These are phyloP conservation scores for Fragosphaeria purpurea DNA, from an alignment of 2,329 filamentous ascomycete genomes.

Conservation along the genomic window DNA sequence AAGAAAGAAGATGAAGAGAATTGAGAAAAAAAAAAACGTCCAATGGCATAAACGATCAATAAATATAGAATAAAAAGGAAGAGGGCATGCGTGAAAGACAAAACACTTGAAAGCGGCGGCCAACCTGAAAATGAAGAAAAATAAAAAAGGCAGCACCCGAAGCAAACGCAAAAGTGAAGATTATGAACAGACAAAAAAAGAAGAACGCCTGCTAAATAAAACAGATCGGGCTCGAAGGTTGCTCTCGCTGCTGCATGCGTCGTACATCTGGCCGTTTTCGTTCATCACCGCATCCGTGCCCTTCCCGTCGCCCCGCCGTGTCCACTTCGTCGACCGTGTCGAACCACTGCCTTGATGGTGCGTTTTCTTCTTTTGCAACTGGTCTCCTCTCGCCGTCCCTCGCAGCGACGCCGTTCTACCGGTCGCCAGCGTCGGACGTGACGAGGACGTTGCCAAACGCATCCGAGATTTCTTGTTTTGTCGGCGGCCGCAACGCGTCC, in stretches of 20 bases:
- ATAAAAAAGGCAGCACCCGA: neutral
- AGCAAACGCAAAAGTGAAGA: neutral
- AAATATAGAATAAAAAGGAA: neutral
- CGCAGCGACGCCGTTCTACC: slow-evolving; percentile 3
- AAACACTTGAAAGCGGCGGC: neutral
- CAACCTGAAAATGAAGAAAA: neutral
- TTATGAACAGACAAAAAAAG: neutral
- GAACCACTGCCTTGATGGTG: neutral
- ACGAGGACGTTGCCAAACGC: slow-evolving; percentile 49
- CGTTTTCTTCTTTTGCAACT: too few relatives aligned
- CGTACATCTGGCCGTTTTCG: neutral
- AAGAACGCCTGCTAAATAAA: slow-evolving; percentile 6
- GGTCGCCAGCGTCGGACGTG: slow-evolving; percentile 4
- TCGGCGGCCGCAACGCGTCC: slow-evolving; percentile 31
- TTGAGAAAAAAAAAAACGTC: too few relatives aligned
- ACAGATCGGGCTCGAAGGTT: slow-evolving; percentile 7
- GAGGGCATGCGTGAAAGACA: neutral
- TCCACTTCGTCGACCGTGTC: neutral
- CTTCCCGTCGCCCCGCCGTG: neutral
- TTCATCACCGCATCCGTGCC: neutral
- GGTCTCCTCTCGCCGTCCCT: neutral
- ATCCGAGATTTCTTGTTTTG: slow-evolving; percentile 42
- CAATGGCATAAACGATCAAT: neutral
- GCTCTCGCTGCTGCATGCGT: neutral
- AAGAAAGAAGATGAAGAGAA: neutral